These are phyloP conservation scores for Solanum chilense DNA, from an alignment of 257 asterid genomes.

Conservation along the genomic window DNA sequence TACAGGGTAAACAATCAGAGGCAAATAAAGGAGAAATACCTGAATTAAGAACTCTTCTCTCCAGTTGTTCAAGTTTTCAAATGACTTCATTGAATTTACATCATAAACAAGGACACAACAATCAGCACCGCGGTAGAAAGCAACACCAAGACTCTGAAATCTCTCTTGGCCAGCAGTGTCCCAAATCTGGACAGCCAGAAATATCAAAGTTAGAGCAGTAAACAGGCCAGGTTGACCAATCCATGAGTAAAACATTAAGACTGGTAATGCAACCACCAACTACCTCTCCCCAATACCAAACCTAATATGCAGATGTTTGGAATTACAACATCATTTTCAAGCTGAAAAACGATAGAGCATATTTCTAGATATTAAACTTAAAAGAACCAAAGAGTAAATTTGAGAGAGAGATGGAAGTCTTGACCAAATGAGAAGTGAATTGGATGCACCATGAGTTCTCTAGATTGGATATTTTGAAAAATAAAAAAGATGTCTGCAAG, in stretches of 20 bases:
- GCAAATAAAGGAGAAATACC: slow-evolving; percentile 25
- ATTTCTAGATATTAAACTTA: not conserved
- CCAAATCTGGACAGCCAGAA: slow-evolving; percentile 64
- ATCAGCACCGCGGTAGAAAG: slow-evolving; percentile 99
- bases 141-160: slow-evolving; percentile 99
- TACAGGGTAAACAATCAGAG: slow-evolving; percentile 37
- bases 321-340: not conserved
- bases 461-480: not conserved
- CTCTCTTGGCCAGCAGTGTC: slow-evolving; percentile 99
- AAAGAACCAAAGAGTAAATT: not conserved
- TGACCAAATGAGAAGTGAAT: not conserved
- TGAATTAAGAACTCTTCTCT: slow-evolving; percentile 95
- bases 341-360: not conserved
- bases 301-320: not conserved
- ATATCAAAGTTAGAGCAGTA: not conserved
- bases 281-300: not conserved
- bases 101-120: slow-evolving; percentile 98
- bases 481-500: not conserved
- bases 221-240: not conserved
- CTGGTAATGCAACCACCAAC: not conserved
- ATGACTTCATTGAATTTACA: slow-evolving; percentile 86
- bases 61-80: slow-evolving; percentile 91
- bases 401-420: not conserved
- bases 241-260: not conserved
- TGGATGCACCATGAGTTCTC: not conserved